Base-by-base conservation (phyloP, 1,284 basidiomycete species). In the Wallemia mellicola region DNA sequence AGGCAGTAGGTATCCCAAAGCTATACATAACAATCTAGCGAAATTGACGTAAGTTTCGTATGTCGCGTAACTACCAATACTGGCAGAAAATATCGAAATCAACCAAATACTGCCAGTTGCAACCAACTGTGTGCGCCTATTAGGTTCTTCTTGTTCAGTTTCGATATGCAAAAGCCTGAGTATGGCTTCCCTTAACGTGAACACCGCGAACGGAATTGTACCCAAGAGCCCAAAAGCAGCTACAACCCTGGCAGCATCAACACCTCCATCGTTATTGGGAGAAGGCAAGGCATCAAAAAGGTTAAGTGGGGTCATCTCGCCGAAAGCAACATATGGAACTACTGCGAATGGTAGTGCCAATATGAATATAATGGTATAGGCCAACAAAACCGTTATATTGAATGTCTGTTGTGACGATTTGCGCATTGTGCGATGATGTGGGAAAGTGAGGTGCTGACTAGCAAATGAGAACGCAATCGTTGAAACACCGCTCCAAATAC, bases 271-370 rank as follows among this genome's bases (percentile, higher is more conserved):
- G 25, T 61, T 58, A 15, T 67, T 64, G 1, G 63, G 27, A 59
- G 2, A 61, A 63, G 22, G 63, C 60, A 64, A 32, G 60, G 63
- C 24, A 61, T 60, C n/a, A 57, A 60, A 59, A 27, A 59, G 33
- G 27, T 59, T 56, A 2, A 55, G 32, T 24, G 59, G 60, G 9
- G 57, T 28, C 59, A 22, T 54, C 60, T 17, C 38, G 30, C 24
- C 64, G 26, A 71, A 65, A 57, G 71, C 68, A 62, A 71, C 70
- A 64, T 72, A 72, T 3, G 71, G 71, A 1, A 72, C 70, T 11
- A 72, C 64, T 1, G 69, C 66, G 27, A 70, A 63, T 0, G 71
- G 71, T 7, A 72, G 65, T 26, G 65, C 61, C 15, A 72, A 63
- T 24, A 67, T 61, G 17, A 71, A 64, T 56, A 70, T 62, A 33